phyloP scores from a whole-genome alignment of 164 flowering plant species.

The Litsea cubeba region DNA sequence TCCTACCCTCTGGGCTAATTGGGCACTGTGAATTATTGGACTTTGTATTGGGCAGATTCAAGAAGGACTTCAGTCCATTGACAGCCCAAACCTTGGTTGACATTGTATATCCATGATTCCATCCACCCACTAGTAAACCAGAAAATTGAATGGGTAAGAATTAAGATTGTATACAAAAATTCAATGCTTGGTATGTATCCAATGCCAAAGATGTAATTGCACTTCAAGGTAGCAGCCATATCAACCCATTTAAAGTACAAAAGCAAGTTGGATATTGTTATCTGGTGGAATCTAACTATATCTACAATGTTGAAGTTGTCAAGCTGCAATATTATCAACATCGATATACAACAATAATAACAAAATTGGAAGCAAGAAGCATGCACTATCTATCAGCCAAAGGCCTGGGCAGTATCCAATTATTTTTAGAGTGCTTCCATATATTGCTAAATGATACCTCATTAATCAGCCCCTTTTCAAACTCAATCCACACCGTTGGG shows the following conservation, averaged over 20 bases:
- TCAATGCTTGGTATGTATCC: not conserved
- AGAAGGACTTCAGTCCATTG: too few species aligned
- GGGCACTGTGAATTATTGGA: too few species aligned
- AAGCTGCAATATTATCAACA: not conserved
- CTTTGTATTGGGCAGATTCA: too few species aligned
- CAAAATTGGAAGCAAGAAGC: not conserved
- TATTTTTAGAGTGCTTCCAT: not conserved
- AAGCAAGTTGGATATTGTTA: not conserved
- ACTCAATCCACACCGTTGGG: slow-evolving; percentile 90
- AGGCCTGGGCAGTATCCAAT: not conserved
- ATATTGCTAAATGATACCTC: slow-evolving; percentile 54
- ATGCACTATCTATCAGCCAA: not conserved
- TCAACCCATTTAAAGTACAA: not conserved
- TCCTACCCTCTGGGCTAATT: too few species aligned
- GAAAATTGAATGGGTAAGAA: not conserved
- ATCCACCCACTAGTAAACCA: not conserved
- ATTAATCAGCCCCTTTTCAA: slow-evolving; percentile 75
- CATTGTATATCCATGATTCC: not conserved
- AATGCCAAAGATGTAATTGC: too few species aligned
- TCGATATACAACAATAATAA: not conserved
- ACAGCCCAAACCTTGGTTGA: too few species aligned
- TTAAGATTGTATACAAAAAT: not conserved
- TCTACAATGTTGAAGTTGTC: not conserved
- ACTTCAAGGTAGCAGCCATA: not conserved
- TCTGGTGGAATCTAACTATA: not conserved